Evolutionary conservation across 257 asterid genomes (phyloP).

Genomic region (Voacanga thouarsii): DNA sequence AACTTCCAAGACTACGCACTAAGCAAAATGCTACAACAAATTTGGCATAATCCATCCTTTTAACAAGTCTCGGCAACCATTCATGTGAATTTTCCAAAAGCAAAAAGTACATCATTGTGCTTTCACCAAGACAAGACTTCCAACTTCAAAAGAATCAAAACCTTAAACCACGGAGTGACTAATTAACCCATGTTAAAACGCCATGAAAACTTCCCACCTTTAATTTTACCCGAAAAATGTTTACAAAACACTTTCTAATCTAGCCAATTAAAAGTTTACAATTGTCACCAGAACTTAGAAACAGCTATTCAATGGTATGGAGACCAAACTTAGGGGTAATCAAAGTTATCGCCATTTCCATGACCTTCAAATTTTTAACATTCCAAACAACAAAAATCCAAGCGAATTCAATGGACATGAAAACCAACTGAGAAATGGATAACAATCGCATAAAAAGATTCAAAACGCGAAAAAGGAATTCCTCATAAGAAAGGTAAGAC

Average conservation of each 20-base stretch:
- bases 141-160: neutral
- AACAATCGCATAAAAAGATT: slow-evolving; percentile 3
- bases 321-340: neutral
- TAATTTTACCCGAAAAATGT: neutral
- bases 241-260: neutral
- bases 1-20: neutral
- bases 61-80: neutral
- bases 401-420: neutral
- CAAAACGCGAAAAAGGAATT: neutral
- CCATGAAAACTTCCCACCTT: neutral
- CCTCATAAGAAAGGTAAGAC: neutral
- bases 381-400: neutral
- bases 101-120: neutral
- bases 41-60: neutral
- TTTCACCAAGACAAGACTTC: neutral
- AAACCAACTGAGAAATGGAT: neutral
- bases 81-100: neutral
- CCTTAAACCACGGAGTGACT: neutral
- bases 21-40: neutral
- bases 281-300: neutral
- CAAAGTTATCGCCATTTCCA: neutral
- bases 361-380: neutral
- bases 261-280: neutral
- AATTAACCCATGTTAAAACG: neutral
- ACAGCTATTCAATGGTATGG: neutral